Evolutionary conservation across 2,329 filamentous ascomycete species (phyloP).

Genomic region (Elsinoe fawcettii): DNA sequence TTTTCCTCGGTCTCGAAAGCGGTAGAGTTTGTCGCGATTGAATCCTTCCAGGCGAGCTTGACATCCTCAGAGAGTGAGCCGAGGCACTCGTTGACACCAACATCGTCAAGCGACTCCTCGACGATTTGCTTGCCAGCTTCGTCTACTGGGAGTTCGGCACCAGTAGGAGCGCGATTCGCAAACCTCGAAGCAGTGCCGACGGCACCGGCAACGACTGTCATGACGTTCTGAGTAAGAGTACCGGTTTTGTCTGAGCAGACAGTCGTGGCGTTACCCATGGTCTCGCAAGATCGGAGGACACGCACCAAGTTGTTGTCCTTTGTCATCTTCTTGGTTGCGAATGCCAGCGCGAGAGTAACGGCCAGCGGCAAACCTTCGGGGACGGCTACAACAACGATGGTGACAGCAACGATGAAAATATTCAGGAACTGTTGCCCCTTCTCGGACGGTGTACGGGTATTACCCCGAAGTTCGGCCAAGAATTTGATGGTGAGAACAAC

Average conservation of each 20-base stretch:
- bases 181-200: constrained; percentile 54
- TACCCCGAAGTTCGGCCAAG: constrained; percentile 56
- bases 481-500: constrained; percentile 82
- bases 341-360: constrained; percentile 60
- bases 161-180: constrained; percentile 33
- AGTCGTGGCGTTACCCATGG: constrained; percentile 64
- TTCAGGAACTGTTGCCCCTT: constrained; percentile 67
- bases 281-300: constrained; percentile 59
- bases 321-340: constrained; percentile 59
- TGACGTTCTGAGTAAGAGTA: constrained; percentile 66
- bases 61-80: constrained; percentile 44
- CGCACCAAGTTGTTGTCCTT: constrained; percentile 66
- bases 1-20: constrained; percentile 60
- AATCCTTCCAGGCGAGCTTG: constrained; percentile 53
- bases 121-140: constrained; percentile 25
- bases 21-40: constrained; percentile 60
- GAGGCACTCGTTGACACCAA: constrained; percentile 49
- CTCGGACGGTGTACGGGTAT: constrained; percentile 50
- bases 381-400: constrained; percentile 61
- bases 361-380: constrained; percentile 60
- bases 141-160: constrained; percentile 22
- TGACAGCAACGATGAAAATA: constrained; percentile 58
- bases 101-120: constrained; percentile 37
- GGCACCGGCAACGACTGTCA: constrained; percentile 68
- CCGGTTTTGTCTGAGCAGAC: constrained; percentile 77